Evolutionary conservation across 768 basidiomycete species (phyloP).

Genomic region (Suillus subaureus): DNA sequence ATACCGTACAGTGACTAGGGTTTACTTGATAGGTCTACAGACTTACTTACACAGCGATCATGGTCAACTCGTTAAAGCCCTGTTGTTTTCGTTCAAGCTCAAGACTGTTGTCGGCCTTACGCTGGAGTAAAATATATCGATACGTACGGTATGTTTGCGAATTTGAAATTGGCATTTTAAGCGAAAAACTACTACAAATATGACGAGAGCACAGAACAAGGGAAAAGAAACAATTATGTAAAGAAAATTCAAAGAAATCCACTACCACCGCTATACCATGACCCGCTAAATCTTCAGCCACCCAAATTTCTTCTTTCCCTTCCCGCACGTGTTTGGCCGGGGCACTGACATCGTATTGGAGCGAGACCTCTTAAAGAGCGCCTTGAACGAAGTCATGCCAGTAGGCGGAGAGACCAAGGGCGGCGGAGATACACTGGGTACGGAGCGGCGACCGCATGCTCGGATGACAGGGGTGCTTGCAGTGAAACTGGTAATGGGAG

Average conservation of each 20-base stretch:
- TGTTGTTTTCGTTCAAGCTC: neutral
- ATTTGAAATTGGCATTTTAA: slow-evolving; percentile 3
- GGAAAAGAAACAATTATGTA: neutral
- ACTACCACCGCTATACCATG: neutral
- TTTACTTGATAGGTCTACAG: neutral
- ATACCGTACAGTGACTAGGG: neutral
- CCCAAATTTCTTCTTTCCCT: slow-evolving; percentile 30
- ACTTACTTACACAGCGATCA: neutral
- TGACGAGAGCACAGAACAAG: neutral
- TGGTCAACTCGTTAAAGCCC: neutral
- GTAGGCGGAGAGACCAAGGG: slow-evolving; percentile 18
- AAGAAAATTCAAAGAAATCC: neutral
- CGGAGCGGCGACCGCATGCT: slow-evolving; percentile 20
- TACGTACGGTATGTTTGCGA: neutral
- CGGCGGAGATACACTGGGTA: slow-evolving; percentile 17
- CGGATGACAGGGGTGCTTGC: slow-evolving; percentile 14
- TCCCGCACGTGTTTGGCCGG: slow-evolving; percentile 20
- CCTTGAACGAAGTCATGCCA: slow-evolving; percentile 25
- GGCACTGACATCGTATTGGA: slow-evolving; percentile 22
- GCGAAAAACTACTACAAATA: slow-evolving; percentile 2
- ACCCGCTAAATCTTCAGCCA: slow-evolving; percentile 31
- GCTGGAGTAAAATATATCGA: neutral
- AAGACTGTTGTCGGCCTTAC: neutral
- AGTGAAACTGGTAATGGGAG: slow-evolving; percentile 5
- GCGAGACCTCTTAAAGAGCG: slow-evolving; percentile 31